Base-by-base conservation (phyloP, 2,329 filamentous ascomycete species). In the Diplodia mutila region DNA sequence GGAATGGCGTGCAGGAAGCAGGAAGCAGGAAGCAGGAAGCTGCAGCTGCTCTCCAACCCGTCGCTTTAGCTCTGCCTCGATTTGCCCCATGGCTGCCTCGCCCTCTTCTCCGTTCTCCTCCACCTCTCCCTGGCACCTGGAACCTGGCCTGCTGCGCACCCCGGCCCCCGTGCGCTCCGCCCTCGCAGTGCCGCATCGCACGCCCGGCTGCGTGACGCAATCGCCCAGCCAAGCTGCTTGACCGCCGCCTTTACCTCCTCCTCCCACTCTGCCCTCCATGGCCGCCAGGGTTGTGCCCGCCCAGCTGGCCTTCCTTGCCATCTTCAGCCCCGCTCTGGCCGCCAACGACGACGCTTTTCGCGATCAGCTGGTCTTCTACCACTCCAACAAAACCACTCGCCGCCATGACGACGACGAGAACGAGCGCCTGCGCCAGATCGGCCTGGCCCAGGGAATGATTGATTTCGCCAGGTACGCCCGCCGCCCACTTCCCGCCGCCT, bases 361-460 rank as follows among this genome's bases (percentile, higher is more conserved):
- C 61, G 86, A 94, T 73, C 92, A 99, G 80, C 92, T 98, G 70
- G 92, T 97, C 72, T 99, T 97, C 83, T 97, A 97, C 81, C 91
- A 91, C 73, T 93, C 92, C 16, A 73, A 76, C 48, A 72, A 74
- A n/a, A 70, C 76, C 70, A 71, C 73, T 61, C 74, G 74, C 57
- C 75, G 64, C 71, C 73, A 79, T 32, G 72, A 74, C 59, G 71
- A 75, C 32, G 89, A 93, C 74, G 88, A 89, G 75, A 95, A 98
- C 79, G 91, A 97, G 81, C 90, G 90, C 73, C 83, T 98, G 74
- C 88, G 95, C 71, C 94, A 97, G 83, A 93, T 99, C 76, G 95
- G 95, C 46, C 87, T 99, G 70, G 95, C 95, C 49, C 95, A 99
- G 82, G 95, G 94, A 76, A 97, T 98, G 90, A 90, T 97, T 68